phyloP scores from a whole-genome alignment of 1,284 basidiomycete genomes.

The Malassezia obtusa region DNA sequence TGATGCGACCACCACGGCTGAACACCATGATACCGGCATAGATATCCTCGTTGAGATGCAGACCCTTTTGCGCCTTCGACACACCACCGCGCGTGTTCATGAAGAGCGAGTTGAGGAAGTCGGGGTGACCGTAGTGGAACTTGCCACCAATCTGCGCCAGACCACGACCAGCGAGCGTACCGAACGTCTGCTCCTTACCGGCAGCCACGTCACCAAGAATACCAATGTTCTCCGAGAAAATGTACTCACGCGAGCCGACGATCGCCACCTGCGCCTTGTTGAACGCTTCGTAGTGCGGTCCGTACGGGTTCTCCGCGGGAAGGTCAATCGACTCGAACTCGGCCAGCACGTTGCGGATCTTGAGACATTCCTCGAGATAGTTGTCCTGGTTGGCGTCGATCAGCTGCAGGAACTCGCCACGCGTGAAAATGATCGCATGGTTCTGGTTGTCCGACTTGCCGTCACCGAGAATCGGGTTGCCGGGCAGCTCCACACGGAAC shows the following conservation, averaged over 20 bases:
- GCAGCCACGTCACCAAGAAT: constrained; percentile 96
- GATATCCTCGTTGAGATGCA: constrained; percentile 98
- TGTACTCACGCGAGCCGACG: constrained; percentile 96
- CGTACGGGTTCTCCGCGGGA: constrained; percentile 80
- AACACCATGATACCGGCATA: constrained; percentile 99
- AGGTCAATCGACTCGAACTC: constrained; percentile 93
- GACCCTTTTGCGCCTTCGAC: constrained; percentile 95
- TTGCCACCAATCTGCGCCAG: constrained; percentile 97
- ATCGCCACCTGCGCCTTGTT: constrained; percentile 84
- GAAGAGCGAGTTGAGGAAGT: constrained; percentile 95
- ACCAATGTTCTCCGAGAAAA: constrained; percentile 99
- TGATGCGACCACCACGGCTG: constrained; percentile 91
- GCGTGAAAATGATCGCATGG: constrained; percentile 97
- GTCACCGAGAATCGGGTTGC: constrained; percentile 96
- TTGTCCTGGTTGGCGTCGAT: constrained; percentile 99
- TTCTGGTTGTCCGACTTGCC: constrained; percentile 99
- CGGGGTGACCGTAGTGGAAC: constrained; percentile 95
- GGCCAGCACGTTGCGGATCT: constrained; percentile 94
- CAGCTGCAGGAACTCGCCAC: constrained; percentile 95
- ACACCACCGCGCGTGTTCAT: constrained; percentile 98
- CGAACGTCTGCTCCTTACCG: constrained; percentile 99
- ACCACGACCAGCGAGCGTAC: constrained; percentile 85
- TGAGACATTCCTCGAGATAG: constrained; percentile 97
- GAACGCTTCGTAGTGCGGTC: constrained; percentile 59
- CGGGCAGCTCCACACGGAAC: constrained; percentile 95